Evolutionary conservation across 2,329 filamentous ascomycete species (phyloP).

Genomic region (Epichloe glyceriae): DNA sequence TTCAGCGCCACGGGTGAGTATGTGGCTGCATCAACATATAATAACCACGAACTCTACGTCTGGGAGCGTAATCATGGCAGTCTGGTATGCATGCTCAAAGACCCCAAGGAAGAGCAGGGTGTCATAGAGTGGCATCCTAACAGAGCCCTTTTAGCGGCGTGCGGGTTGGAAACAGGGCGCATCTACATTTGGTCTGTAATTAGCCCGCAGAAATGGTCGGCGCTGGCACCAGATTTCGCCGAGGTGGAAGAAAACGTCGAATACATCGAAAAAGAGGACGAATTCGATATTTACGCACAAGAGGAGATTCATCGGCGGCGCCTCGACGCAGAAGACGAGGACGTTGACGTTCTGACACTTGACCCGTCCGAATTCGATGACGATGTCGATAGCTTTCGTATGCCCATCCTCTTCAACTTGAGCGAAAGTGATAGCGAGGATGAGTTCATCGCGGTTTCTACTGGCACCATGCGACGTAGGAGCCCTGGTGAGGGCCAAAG

Average conservation of each 20-base stretch:
- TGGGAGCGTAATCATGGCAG: constrained; percentile 93
- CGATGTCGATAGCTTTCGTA: constrained; percentile 57
- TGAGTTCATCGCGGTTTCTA: constrained; percentile 56
- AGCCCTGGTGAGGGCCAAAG: constrained; percentile 65
- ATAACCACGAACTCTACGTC: constrained; percentile 97
- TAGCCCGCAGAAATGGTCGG: constrained; percentile 93
- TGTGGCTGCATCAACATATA: constrained; percentile 89
- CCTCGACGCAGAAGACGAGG: constrained; percentile 84
- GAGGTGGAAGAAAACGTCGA: constrained; percentile 98
- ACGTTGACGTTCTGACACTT: constrained; percentile 76
- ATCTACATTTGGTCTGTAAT: constrained; percentile 96
- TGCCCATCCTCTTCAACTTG: constrained; percentile 88
- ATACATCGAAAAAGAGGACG: constrained; percentile 89
- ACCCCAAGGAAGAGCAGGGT: constrained; percentile 89
- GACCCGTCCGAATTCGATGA: constrained; percentile 51
- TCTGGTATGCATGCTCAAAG: constrained; percentile 91
- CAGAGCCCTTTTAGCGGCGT: constrained; percentile 75
- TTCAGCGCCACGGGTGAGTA: constrained; percentile 94
- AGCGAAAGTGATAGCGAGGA: constrained; percentile 94
- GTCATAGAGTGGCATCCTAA: constrained; percentile 96
- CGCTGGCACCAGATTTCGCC: constrained; percentile 87
- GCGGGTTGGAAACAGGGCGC: constrained; percentile 80
- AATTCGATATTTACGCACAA: constrained; percentile 93
- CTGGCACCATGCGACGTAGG: constrained; percentile 76
- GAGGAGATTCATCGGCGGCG: constrained; percentile 88